Conservation (phyloP, 768 basidiomycete genomes). For the Mycena kentingensis region DNA sequence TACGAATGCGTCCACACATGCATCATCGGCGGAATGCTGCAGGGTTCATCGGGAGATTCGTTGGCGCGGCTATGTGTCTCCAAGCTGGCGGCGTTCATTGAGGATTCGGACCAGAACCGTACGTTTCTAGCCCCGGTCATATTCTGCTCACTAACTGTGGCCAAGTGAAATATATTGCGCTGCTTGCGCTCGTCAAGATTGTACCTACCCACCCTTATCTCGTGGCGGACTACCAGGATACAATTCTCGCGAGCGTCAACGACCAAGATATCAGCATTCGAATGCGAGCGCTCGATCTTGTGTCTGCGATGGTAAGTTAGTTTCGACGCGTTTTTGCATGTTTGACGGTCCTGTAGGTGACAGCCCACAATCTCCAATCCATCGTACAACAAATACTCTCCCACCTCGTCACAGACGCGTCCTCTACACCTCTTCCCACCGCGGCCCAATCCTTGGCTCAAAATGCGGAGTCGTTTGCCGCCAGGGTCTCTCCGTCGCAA, state of each 20-base stretch:
- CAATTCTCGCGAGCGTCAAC: slow-evolving; percentile 84
- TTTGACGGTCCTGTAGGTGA: slow-evolving; percentile 56
- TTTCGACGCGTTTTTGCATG: background rate
- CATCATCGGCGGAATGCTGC: slow-evolving; percentile 95
- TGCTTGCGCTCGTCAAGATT: slow-evolving; percentile 94
- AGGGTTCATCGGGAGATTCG: slow-evolving; percentile 70
- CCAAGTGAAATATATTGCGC: slow-evolving; percentile 96
- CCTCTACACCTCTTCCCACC: slow-evolving; percentile 51
- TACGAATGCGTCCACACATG: slow-evolving; percentile 99
- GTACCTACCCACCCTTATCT: slow-evolving; percentile 90
- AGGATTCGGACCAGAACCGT: slow-evolving; percentile 96
- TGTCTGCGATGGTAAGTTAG: slow-evolving; percentile 82
- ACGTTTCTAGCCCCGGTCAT: slow-evolving; percentile 35
- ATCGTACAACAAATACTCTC: slow-evolving; percentile 89
- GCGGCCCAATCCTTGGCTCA: slow-evolving; percentile 62
- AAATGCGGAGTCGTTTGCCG: slow-evolving; percentile 36
- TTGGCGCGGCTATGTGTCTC: slow-evolving; percentile 89
- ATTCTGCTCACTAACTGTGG: slow-evolving; percentile 10
- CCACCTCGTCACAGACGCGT: slow-evolving; percentile 71
- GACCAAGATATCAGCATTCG: slow-evolving; percentile 96
- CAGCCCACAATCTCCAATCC: slow-evolving; percentile 79
- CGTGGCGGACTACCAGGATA: slow-evolving; percentile 88
- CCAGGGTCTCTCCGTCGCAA: slow-evolving; percentile 56
- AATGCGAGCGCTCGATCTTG: slow-evolving; percentile 91
- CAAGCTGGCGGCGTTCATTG: slow-evolving; percentile 88